These are phyloP conservation scores for Xylaria multiplex DNA, from an alignment of 2,329 filamentous ascomycete genomes.

Conservation along the genomic window DNA sequence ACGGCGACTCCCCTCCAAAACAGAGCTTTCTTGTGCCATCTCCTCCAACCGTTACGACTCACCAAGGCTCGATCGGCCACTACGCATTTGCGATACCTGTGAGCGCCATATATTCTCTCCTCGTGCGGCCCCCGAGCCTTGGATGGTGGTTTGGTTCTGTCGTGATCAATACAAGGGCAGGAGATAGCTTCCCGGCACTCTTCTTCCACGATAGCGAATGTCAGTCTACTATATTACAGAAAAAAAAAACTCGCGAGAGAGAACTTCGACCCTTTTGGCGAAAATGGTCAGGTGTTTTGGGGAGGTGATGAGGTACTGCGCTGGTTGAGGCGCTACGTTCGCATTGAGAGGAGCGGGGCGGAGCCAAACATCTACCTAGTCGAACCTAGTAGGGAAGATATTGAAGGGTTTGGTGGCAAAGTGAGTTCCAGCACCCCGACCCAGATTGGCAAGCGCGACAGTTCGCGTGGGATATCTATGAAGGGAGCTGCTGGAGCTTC, in stretches of 20 bases:
- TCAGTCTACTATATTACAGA: slow-evolving; percentile 92
- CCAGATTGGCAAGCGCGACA: slow-evolving; percentile 56
- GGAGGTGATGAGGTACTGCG: slow-evolving; percentile 93
- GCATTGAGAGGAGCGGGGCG: slow-evolving; percentile 82
- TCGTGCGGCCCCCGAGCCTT: slow-evolving; percentile 89
- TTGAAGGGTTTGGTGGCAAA: slow-evolving; percentile 78
- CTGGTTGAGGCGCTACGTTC: slow-evolving; percentile 87
- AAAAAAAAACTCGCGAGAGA: slow-evolving; percentile 87
- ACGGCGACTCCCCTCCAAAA: slow-evolving; percentile 80
- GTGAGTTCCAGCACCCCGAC: slow-evolving; percentile 59
- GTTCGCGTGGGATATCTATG: slow-evolving; percentile 46
- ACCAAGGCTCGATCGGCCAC: slow-evolving; percentile 75
- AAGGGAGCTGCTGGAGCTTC: slow-evolving; percentile 52
- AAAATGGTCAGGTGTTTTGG: slow-evolving; percentile 91
- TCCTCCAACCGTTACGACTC: slow-evolving; percentile 84
- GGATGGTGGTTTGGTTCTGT: slow-evolving; percentile 99
- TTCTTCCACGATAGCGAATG: slow-evolving; percentile 99
- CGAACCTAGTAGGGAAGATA: slow-evolving; percentile 86
- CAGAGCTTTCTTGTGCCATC: slow-evolving; percentile 92
- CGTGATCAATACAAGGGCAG: slow-evolving; percentile 88
- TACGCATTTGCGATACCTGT: slow-evolving; percentile 94
- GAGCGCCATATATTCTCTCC: slow-evolving; percentile 87
- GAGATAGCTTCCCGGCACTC: slow-evolving; percentile 92
- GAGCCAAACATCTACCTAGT: slow-evolving; percentile 93
- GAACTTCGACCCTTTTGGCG: slow-evolving; percentile 89